Base-by-base conservation (phyloP, 163 green algal genomes). In the Chlamydomonas reinhardtii region DNA sequence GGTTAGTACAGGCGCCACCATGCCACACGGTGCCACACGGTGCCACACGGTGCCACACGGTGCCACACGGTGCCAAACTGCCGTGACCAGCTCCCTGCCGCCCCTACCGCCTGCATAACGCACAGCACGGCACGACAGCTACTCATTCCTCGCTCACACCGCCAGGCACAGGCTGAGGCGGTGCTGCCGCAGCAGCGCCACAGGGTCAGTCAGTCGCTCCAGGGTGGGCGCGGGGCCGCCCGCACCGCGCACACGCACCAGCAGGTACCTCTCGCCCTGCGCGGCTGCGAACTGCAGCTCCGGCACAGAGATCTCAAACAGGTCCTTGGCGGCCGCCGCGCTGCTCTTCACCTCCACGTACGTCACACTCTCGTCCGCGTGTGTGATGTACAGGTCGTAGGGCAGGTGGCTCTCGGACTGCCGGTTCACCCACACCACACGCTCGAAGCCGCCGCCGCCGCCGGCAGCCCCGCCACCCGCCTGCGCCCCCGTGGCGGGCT, bases 391-490 rank as follows among this genome's bases (percentile, higher is more conserved):
- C 15, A 93, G 76, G 88, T 91, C 88, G 74, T 92, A 93, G 19
- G 90, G 87, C 71, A 91, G 39, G 64, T 64, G 70, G 17, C 66
- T 91, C 81, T 93, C 90, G 19, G 74, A 61, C 17, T 87, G 82
- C 29, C 89, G 64, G 29, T 92, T 93, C 37, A 92, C 83, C 90
- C 90, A 92, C 59, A 76, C 65, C 79, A 91, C 85, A 1, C 83
- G 77, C 16, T 75, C 79, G 2, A 32, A 25, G 5, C 59, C 35
- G 12, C 31, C 70, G 27, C 74, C 65, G 25, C 74, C 83, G 2
- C 56, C 83, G 12, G 56, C 70, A 1, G 54, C 52, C 9, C 19
- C 52, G 12, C 27, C 37, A 15, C 9, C 62, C 64, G 39, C 20
- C 65, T 59, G 64, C 59, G 34, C 64, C 27, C 22, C 43, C 66